phyloP scores from a whole-genome alignment of 2,329 filamentous ascomycete genomes.

The Colletotrichum chlorophyti region DNA sequence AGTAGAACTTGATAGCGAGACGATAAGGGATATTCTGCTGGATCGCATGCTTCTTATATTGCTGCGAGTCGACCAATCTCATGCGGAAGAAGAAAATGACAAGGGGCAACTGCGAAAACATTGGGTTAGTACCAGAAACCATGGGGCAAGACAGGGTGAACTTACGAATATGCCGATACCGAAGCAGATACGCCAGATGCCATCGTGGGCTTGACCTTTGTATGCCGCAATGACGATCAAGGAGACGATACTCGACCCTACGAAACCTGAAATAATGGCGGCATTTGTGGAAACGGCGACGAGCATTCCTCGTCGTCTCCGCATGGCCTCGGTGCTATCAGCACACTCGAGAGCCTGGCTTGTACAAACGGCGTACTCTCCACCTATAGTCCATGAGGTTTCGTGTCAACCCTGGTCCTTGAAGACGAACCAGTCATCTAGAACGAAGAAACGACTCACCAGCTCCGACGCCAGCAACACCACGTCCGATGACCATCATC shows the following conservation, averaged over 20 bases:
- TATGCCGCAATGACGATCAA: slow-evolving; percentile 50
- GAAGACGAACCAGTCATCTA: too few species aligned
- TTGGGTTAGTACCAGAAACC: not conserved
- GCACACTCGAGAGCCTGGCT: slow-evolving; percentile 37
- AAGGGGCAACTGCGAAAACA: slow-evolving; percentile 44
- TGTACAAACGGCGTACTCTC: slow-evolving; percentile 40
- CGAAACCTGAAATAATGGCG: slow-evolving; percentile 40
- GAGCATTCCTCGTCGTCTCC: slow-evolving; percentile 37
- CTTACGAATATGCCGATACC: slow-evolving; percentile 49
- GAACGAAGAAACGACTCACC: too few species aligned
- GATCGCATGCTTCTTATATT: slow-evolving; percentile 36
- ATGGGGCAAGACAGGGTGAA: not conserved
- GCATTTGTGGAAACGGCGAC: slow-evolving; percentile 51
- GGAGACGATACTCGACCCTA: slow-evolving; percentile 50
- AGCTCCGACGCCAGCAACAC: slow-evolving; percentile 53
- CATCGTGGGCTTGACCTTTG: slow-evolving; percentile 40
- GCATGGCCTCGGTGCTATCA: slow-evolving; percentile 35
- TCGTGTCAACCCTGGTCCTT: too few species aligned
- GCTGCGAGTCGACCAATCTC: slow-evolving; percentile 57
- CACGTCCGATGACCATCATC: slow-evolving; percentile 56
- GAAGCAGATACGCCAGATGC: slow-evolving; percentile 51
- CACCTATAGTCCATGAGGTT: slow-evolving; percentile 23
- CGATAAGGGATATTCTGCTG: slow-evolving; percentile 32
- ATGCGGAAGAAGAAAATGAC: slow-evolving; percentile 62
- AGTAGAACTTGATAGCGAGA: slow-evolving; percentile 34